phyloP scores from a whole-genome alignment of 495 filamentous ascomycete species.

The Apiosordaria backusii region DNA sequence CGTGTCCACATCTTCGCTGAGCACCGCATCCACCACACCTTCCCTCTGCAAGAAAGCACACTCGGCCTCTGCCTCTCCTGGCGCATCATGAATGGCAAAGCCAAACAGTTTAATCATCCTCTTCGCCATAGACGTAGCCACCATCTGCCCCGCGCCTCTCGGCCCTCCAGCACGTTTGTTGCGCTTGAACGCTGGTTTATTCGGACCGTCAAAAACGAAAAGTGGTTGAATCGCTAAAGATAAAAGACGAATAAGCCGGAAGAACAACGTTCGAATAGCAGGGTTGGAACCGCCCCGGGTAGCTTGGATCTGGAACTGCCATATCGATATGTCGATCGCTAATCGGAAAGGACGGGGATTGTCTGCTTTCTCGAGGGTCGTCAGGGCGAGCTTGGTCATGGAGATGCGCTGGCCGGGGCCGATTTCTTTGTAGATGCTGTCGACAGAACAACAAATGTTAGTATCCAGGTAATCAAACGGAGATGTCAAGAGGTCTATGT shows the following conservation, averaged over 20 bases:
- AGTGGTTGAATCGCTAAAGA: constrained; percentile 78
- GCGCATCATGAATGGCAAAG: constrained; percentile 80
- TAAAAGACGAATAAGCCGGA: constrained; percentile 80
- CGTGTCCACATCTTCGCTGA: constrained; percentile 97
- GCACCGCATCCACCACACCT: constrained; percentile 87
- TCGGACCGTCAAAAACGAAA: constrained; percentile 91
- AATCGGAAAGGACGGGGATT: constrained; percentile 72
- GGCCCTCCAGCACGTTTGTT: constrained; percentile 57
- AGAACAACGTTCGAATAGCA: constrained; percentile 88
- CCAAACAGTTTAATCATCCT: constrained; percentile 80
- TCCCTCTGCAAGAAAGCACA: constrained; percentile 81
- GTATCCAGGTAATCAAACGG: not conserved
- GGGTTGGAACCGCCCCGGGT: constrained; percentile 86
- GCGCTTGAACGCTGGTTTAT: constrained; percentile 89
- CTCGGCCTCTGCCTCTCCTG: constrained; percentile 95
- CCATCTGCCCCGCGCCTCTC: constrained; percentile 39
- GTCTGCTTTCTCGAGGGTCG: constrained; percentile 64
- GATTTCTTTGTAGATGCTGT: constrained; percentile 84
- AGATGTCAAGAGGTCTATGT: constrained; percentile 10
- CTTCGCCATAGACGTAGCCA: constrained; percentile 63
- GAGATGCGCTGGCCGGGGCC: constrained; percentile 76
- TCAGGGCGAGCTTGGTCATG: constrained; percentile 75
- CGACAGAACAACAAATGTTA: not conserved
- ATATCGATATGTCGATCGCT: constrained; percentile 94
- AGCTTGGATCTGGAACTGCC: constrained; percentile 91